Evolutionary conservation across 108 stramenopile species (phyloP), one percentile per base, ranked within the genome.

Genomic region (Nitzschia sp.): DNA sequence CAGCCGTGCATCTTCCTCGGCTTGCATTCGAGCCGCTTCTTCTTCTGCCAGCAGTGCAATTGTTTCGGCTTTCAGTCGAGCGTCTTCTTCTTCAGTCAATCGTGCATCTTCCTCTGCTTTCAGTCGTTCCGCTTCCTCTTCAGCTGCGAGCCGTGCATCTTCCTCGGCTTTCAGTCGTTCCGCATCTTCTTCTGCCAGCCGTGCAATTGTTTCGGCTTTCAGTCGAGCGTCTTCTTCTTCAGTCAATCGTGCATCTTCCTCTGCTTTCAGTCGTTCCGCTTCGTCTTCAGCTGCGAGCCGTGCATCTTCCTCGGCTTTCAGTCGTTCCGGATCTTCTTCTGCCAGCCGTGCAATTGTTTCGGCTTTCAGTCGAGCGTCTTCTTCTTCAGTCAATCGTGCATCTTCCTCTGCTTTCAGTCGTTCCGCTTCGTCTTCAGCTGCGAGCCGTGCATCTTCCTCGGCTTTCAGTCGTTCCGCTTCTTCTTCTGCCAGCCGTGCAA

Each of bases 41-140:
- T 58, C 56, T 27, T 31, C 16, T 58, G 52, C n/a, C n/a, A n/a
- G n/a, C n/a, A n/a, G n/a, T n/a, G n/a, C n/a, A n/a, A n/a, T n/a
- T n/a, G n/a, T n/a, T n/a, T 41, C 38, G 38, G 38, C 28, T 19
- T 52, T 52, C 50, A 52, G n/a, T 52, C 21, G 50, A 52, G 50
- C 23, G 4, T 52, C 50, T 23, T 52, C 50, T 52, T 52, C 21
- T 52, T 23, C n/a, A 4, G n/a, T 52, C 13, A 13, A 6, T 41
- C 9, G 9, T 41, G 38, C 38, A 6, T 41, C 38, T 13, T 41
- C 38, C 38, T 41, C 38, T 6, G 38, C 38, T 13, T 41, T 41
- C 38, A 41, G 13, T 13, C 38, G 38, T n/a, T n/a, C n/a, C n/a
- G n/a, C n/a, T n/a, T n/a, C n/a, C n/a, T n/a, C n/a, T n/a, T 41